A percentile compares a stretch with the other conserved stretches of the same genome.
Conservation (phyloP, 768 basidiomycete species). For the Flagelloscypha sp. region DNA sequence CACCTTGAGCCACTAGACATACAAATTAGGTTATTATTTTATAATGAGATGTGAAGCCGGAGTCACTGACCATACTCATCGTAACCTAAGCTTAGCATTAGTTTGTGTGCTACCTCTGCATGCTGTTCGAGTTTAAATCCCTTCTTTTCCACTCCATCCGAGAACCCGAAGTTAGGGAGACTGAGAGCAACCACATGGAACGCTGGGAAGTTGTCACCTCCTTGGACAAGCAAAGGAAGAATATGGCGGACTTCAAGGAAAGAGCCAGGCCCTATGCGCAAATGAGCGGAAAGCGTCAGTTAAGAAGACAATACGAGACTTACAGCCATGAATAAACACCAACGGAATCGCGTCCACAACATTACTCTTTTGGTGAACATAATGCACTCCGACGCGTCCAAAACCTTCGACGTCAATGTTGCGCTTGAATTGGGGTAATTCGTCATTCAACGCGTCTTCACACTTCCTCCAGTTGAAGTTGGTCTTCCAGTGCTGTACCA, state of each 20-base stretch:
- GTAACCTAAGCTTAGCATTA: constrained; percentile 43
- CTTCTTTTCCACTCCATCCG: constrained; percentile 43
- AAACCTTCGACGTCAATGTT: constrained; percentile 41
- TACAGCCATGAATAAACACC: constrained; percentile 55
- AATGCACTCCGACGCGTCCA: constrained; percentile 41
- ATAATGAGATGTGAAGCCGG: background rate
- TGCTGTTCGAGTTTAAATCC: constrained; percentile 45
- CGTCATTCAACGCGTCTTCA: constrained; percentile 41
- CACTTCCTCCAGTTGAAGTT: constrained; percentile 50
- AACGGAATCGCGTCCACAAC: constrained; percentile 43
- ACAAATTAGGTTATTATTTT: background rate
- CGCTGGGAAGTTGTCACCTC: constrained; percentile 36
- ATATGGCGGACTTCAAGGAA: constrained; percentile 52
- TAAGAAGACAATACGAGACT: constrained; percentile 8
- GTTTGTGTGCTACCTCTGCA: constrained; percentile 36
- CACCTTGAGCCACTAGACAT: constrained; percentile 36
- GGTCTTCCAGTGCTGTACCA: constrained; percentile 41
- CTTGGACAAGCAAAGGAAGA: constrained; percentile 40
- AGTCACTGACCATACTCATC: constrained; percentile 31
- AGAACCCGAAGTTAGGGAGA: constrained; percentile 57
- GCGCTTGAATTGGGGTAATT: constrained; percentile 47
- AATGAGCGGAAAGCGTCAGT: background rate
- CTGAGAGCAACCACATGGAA: constrained; percentile 58
- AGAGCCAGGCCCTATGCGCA: constrained; percentile 49
- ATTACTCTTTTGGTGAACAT: constrained; percentile 45